phyloP scores from a whole-genome alignment of 768 basidiomycete genomes.

The Rickenella mellea region DNA sequence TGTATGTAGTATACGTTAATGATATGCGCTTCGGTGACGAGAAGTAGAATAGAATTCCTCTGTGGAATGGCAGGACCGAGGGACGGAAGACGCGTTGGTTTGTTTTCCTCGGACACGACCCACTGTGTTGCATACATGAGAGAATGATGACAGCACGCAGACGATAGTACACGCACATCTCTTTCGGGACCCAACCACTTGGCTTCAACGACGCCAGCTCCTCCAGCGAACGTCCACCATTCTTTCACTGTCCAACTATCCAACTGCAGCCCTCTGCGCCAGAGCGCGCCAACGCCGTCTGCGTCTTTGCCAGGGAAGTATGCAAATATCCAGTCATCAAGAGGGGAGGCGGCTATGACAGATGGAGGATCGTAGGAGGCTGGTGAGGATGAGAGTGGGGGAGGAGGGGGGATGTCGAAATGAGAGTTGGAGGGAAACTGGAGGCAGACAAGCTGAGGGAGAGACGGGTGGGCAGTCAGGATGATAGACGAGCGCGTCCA shows the following conservation, averaged over 20 bases:
- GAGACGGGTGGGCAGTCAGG: slow-evolving; percentile 56
- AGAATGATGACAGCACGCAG: background rate
- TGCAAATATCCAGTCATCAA: slow-evolving; percentile 60
- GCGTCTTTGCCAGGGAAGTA: slow-evolving; percentile 55
- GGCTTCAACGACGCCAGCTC: slow-evolving; percentile 50
- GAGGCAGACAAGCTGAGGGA: slow-evolving; percentile 49
- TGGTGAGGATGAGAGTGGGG: slow-evolving; percentile 35
- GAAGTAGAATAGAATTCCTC: slow-evolving; percentile 43
- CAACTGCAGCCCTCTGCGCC: slow-evolving; percentile 48
- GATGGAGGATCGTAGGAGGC: slow-evolving; percentile 50
- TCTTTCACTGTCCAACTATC: slow-evolving; percentile 56
- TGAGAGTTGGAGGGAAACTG: slow-evolving; percentile 65
- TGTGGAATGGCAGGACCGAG: slow-evolving; percentile 48
- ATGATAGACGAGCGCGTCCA: slow-evolving; percentile 67
- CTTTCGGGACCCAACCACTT: slow-evolving; percentile 53
- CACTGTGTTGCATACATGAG: slow-evolving; percentile 34
- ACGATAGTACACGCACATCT: slow-evolving; percentile 33
- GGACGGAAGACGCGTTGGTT: slow-evolving; percentile 43
- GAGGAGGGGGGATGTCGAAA: slow-evolving; percentile 47
- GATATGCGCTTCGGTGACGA: slow-evolving; percentile 57
- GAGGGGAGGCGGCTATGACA: slow-evolving; percentile 49
- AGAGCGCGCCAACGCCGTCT: slow-evolving; percentile 57
- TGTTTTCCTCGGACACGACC: slow-evolving; percentile 34
- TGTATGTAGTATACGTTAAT: slow-evolving; percentile 47
- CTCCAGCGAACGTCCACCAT: slow-evolving; percentile 41